Percentiles rank a stretch among this genome's conserved stretches.
phyloP scores from a whole-genome alignment of 2,329 filamentous ascomycete species.

The Arthrinium phaeospermum region DNA sequence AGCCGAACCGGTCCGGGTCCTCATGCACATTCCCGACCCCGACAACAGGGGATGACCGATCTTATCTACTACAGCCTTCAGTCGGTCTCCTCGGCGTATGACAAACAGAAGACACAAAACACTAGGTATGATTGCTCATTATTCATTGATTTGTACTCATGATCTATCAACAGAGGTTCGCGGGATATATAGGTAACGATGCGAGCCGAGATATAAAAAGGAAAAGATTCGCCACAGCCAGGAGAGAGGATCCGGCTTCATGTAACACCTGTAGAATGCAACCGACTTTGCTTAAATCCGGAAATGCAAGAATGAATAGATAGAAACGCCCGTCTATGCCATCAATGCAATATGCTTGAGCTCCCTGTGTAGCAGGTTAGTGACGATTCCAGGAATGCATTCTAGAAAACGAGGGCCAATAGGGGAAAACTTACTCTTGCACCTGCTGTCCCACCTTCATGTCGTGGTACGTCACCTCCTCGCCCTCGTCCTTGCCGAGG shows the following conservation, averaged over 20 bases:
- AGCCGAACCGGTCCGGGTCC: not conserved
- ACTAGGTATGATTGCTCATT: not conserved
- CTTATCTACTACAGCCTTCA: not conserved
- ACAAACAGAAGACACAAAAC: not conserved
- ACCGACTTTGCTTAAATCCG: not conserved
- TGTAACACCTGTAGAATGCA: slow-evolving; percentile 17
- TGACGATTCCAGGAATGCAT: not conserved
- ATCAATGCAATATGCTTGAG: slow-evolving; percentile 21
- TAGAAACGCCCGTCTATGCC: not conserved
- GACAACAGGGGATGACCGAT: not conserved
- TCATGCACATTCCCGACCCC: not conserved
- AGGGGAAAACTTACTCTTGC: slow-evolving; percentile 51
- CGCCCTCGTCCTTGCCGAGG: slow-evolving; percentile 60
- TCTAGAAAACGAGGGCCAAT: too few relatives aligned
- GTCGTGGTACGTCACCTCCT: slow-evolving; percentile 51
- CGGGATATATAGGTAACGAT: slow-evolving; percentile 5
- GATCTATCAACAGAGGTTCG: not conserved
- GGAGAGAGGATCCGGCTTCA: not conserved
- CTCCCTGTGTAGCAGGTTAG: slow-evolving; percentile 7
- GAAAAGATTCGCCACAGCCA: slow-evolving; percentile 5
- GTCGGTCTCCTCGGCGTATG: too few relatives aligned
- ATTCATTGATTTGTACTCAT: slow-evolving; percentile 7
- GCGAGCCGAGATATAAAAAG: not conserved
- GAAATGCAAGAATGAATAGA: not conserved
- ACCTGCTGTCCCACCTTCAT: slow-evolving; percentile 67